Base-by-base conservation (phyloP, 2,329 filamentous ascomycete genomes). In the Nemania serpens region DNA sequence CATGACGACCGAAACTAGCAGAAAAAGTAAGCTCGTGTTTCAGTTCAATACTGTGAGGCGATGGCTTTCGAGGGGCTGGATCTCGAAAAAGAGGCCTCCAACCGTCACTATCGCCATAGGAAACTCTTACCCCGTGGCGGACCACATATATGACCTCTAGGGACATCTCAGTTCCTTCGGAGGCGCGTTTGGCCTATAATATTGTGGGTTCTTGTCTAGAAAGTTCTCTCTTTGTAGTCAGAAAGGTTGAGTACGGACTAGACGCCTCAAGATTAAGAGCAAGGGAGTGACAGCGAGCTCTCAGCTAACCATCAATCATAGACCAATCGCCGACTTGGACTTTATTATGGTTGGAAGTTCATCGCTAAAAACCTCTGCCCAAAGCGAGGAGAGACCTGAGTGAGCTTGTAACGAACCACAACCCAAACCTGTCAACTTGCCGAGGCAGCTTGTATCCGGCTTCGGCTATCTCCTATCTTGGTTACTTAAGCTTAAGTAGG, bases 1-100 rank as follows among this genome's bases (percentile, higher is more conserved):
- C 93, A 98, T 74, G 90, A 93, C 66, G 91, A 89, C 64, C 95
- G 92, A 77, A 96, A 97, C 93, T 96, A 75, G 43, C n/a, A 55
- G 50, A 46, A 59, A 51, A 55, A 61, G 63, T 71, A 65, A 71
- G 70, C 64, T 56, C 43, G 15, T 47, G 52, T 65, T 58, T 59
- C 37, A 45, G 25, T 36, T 47, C 39, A 55, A 47, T 15, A 29
- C n/a, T 58, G 36, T 33, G 55, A 55, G 56, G 37, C 43, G 39
- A 52, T 42, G 20, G 34, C 29, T 25, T 25, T 37, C 11, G 39
- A 50, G 49, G n/a, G 43, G 22, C n/a, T 25, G 33, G 17, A 41
- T 42, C 39, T 12, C 41, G 20, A 17, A 22, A 9, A 13, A n/a
- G 39, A 48, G 12, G 33, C 33, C 22, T 7, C 25, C 22, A 55